Evolutionary conservation across 2,329 filamentous ascomycete species (phyloP), one percentile per base, ranked within the genome.

Genomic region (Aspergillus candidus): DNA sequence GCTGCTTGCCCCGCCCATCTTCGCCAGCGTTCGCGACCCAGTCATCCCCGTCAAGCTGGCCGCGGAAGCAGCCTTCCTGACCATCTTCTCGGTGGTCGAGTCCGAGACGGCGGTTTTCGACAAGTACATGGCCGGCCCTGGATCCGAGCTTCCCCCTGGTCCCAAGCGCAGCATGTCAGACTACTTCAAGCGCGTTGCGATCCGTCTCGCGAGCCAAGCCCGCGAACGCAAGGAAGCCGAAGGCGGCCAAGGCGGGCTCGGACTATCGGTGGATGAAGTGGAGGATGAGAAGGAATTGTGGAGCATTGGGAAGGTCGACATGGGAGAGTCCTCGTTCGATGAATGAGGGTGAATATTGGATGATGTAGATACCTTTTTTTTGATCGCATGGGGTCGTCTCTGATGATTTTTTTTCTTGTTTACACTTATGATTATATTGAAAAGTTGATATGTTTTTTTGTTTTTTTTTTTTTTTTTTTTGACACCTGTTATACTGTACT

Each of bases 251-350:
- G 90, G 90, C 37, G 88, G 89, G 0, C 63, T 97, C 39, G 90
- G 90, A 0, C 66, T 98, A 57, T 86, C 84, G 30, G 89, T 87
- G 61, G 93, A 98, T 66, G 93, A 98, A 71, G 73, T 82, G 29
- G 93, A 98, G 61, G 93, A 98, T 69, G 88, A 96, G 73, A 84
- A 81, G 67, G 93, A 98, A 72, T 83, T 98, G 50, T 94, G 89
- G 90, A 93, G 87, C 63, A 85, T 98, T 39, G 93, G 93, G 5
- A 90, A 85, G 68, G 82, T 95, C 39, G 91, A 97, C 63, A 71
- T 90, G 37, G 84, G 79, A 7, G 86, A 88, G 46, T 68, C 63
- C 32, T 50, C 55, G 27, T 60, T 66, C 51, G 63, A 68, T 44
- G 59, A 66, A 43, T 61, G 53, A 61, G 57, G 50, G 45, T 17